Evolutionary conservation across 2,329 filamentous ascomycete genomes (phyloP).

Genomic region (Botrytis aclada): DNA sequence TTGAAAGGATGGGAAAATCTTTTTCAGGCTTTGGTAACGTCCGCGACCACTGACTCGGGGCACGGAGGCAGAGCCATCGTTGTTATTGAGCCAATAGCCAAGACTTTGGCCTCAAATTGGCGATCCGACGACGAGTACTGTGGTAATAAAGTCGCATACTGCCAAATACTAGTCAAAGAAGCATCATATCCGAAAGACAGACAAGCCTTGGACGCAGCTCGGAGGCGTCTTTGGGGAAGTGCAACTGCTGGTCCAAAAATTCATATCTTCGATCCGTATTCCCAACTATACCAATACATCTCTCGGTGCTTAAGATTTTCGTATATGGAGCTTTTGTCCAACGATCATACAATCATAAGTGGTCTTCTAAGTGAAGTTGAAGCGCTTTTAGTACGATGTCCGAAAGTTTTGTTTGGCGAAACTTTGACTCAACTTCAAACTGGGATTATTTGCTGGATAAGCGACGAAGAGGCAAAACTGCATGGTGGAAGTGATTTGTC

Average conservation of each 20-base stretch:
- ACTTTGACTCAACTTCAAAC: constrained; percentile 55
- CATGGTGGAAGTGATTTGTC: constrained; percentile 43
- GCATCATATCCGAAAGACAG: constrained; percentile 57
- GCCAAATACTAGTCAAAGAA: constrained; percentile 27
- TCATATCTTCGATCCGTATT: constrained; percentile 57
- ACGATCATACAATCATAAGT: constrained; percentile 45
- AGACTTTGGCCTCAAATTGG: constrained; percentile 45
- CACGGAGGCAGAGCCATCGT: constrained; percentile 64
- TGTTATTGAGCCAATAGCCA: constrained; percentile 69
- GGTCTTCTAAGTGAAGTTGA: constrained; percentile 47
- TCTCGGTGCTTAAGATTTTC: constrained; percentile 50
- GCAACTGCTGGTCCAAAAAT: constrained; percentile 42
- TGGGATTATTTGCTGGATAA: constrained; percentile 61
- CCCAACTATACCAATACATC: constrained; percentile 61
- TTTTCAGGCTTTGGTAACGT: constrained; percentile 54
- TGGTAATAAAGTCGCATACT: constrained; percentile 35
- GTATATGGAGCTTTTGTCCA: constrained; percentile 46
- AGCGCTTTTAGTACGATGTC: constrained; percentile 41
- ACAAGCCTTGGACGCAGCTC: constrained; percentile 62
- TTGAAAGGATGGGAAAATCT: constrained; percentile 47
- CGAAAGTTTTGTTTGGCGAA: constrained; percentile 40
- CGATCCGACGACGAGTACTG: constrained; percentile 26
- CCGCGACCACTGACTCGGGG: constrained; percentile 61
- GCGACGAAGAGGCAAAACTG: constrained; percentile 50
- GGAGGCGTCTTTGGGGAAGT: constrained; percentile 64